phyloP scores from a whole-genome alignment of 148 eudicot species.

The Oxyria digyna region DNA sequence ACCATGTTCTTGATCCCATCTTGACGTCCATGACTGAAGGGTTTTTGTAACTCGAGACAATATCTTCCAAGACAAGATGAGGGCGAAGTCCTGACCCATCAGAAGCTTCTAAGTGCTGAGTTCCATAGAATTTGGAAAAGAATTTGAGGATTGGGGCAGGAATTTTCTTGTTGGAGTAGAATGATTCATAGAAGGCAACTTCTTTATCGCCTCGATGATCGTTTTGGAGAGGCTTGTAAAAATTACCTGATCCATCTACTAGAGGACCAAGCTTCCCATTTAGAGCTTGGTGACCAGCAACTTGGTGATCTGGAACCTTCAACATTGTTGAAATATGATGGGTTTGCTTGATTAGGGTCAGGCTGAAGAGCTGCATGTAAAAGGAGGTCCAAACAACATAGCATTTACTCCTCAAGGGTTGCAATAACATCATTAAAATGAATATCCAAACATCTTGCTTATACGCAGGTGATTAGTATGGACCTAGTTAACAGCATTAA shows the following conservation, averaged over 20 bases:
- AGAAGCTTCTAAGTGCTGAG: conserved; percentile 54
- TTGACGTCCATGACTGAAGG: conserved; percentile 75
- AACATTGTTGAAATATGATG: conserved; percentile 19
- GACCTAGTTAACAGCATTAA: not conserved
- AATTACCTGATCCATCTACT: conserved; percentile 62
- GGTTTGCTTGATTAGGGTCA: not conserved
- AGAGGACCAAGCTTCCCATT: conserved; percentile 74
- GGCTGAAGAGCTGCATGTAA: not conserved
- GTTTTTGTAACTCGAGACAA: conserved; percentile 23
- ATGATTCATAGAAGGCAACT: conserved; percentile 54
- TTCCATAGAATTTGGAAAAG: conserved; percentile 71
- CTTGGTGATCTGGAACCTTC: conserved; percentile 72
- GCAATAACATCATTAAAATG: not conserved
- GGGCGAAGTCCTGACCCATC: conserved; percentile 66
- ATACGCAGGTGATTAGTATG: not conserved
- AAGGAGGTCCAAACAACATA: not conserved
- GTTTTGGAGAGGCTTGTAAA: conserved; percentile 91
- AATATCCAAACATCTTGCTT: not conserved
- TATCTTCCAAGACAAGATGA: conserved; percentile 69
- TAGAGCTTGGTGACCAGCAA: conserved; percentile 76
- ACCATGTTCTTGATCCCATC: conserved; percentile 93
- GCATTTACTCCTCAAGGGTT: not conserved
- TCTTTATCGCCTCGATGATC: conserved; percentile 62
- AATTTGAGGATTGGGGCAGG: conserved; percentile 45
- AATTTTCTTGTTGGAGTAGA: conserved; percentile 41